Base-by-base conservation (phyloP, 2,329 filamentous ascomycete genomes). In the Microdochium nivale region DNA sequence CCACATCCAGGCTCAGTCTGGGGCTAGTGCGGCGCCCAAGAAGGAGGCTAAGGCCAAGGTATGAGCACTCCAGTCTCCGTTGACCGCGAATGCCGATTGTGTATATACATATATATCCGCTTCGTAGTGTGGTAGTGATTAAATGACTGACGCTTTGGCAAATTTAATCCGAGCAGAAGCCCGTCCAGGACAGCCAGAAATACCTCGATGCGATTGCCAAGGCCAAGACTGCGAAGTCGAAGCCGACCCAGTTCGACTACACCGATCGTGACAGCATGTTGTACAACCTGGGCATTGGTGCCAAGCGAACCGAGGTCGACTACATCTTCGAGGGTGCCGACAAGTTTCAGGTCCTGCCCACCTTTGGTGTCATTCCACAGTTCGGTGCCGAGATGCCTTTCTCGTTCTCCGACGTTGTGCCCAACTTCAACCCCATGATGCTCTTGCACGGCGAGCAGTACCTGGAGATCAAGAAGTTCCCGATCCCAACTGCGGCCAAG, bases 351-450 rank as follows among this genome's bases (percentile, higher is more conserved):
- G 86, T 89, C 50, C 77, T 97, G 50, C 94, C 94, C 50, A 95
- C 90, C n/a, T 99, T 88, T 64, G 94, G 91, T 67, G 94, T 97
- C 56, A 86, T 99, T 62, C 94, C 94, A n/a, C 87, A 85, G 62
- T 96, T 97, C 75, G 87, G 87, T 72, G 86, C 90, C 54, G 79
- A 87, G 59, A 75, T 84, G 55, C 89, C 92, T 25, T 97, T 87
- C 76, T 83, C 78, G 69, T 79, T 94, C 62, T 81, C 84, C 64
- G 83, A 91, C 52, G 80, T 99, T 55, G 87, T 97, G 25, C 90
- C 91, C 68, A 95, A 97, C 78, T 99, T 96, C 78, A 90, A 83
- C 35, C 92, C 91, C 55, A 96, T 96, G 90, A 96, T 96, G 90
- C 83, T 99, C 49, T 86, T 99, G 24, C 94, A 99, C 74, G 94